A percentile compares a stretch with the other conserved stretches of the same genome.
Conservation (phyloP, 2,329 filamentous ascomycete species). For the Trichothecium sympodiale region DNA sequence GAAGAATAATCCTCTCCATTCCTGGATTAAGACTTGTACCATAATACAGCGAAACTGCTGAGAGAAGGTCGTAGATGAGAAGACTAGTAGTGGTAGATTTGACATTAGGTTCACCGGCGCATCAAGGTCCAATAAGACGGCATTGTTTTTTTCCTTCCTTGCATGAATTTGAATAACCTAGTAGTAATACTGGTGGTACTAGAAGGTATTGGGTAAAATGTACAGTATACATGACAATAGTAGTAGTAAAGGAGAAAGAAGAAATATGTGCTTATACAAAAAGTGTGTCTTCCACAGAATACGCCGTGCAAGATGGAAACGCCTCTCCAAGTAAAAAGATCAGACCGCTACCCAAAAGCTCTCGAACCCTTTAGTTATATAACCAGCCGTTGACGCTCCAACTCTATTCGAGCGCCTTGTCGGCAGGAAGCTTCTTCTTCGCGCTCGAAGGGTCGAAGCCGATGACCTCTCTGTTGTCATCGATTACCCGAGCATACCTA, state of each 20-base stretch:
- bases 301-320: background rate
- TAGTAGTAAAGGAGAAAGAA: background rate
- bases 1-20: too few relatives aligned
- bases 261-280: background rate
- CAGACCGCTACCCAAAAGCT: background rate
- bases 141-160: too few relatives aligned
- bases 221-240: too few relatives aligned
- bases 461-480: slow-evolving; percentile 48
- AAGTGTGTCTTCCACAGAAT: background rate
- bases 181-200: background rate
- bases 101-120: too few relatives aligned
- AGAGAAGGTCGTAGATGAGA: too few relatives aligned
- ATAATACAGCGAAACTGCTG: too few relatives aligned
- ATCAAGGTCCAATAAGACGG: too few relatives aligned
- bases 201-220: background rate
- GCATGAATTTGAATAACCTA: background rate
- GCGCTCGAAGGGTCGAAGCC: slow-evolving; percentile 32
- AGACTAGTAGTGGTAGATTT: too few relatives aligned
- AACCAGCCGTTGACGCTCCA: too few relatives aligned
- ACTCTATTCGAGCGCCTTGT: background rate
- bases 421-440: slow-evolving; percentile 10
- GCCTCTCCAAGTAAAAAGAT: background rate
- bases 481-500: slow-evolving; percentile 54
- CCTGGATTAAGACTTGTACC: too few relatives aligned
- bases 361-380: background rate